Evolutionary conservation across 2,329 filamentous ascomycete genomes (phyloP).

Genomic region (Trichoderma guizhouense): DNA sequence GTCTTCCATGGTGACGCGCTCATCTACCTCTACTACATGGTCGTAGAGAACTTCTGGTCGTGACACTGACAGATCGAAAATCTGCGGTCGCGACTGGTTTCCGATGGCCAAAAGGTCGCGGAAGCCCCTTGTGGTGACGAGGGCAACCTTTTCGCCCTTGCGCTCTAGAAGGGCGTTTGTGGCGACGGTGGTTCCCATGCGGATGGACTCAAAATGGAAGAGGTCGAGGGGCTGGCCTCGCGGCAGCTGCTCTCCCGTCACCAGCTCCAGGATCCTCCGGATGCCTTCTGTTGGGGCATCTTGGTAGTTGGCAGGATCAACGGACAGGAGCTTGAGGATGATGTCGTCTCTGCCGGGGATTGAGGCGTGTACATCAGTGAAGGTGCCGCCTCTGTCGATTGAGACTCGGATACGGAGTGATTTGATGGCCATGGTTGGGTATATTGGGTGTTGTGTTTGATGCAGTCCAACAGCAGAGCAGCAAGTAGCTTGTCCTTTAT

Average conservation of each 20-base stretch:
- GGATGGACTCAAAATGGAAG: constrained; percentile 57
- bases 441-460: not conserved
- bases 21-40: constrained; percentile 68
- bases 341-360: constrained; percentile 64
- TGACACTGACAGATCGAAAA: constrained; percentile 69
- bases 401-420: constrained; percentile 31
- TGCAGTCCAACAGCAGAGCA: not conserved
- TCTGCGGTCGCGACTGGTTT: constrained; percentile 68
- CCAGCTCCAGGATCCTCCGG: constrained; percentile 42
- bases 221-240: constrained; percentile 35
- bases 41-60: constrained; percentile 68
- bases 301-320: constrained; percentile 67
- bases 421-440: constrained; percentile 24
- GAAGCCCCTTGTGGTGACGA: constrained; percentile 70
- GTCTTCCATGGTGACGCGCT: constrained; percentile 70
- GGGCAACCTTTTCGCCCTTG: constrained; percentile 68
- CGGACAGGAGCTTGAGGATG: constrained; percentile 68
- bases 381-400: constrained; percentile 48
- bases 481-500: constrained; percentile 2
- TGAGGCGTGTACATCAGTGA: constrained; percentile 68
- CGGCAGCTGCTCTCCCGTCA: constrained; percentile 32
- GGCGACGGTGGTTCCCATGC: constrained; percentile 78
- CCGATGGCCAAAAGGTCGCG: constrained; percentile 69
- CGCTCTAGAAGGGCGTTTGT: constrained; percentile 74
- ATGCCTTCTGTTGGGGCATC: constrained; percentile 75